Percentiles rank a stretch among this genome's conserved stretches.
phyloP scores from a whole-genome alignment of 108 stramenopile species.

The Craspedostauros australis region DNA sequence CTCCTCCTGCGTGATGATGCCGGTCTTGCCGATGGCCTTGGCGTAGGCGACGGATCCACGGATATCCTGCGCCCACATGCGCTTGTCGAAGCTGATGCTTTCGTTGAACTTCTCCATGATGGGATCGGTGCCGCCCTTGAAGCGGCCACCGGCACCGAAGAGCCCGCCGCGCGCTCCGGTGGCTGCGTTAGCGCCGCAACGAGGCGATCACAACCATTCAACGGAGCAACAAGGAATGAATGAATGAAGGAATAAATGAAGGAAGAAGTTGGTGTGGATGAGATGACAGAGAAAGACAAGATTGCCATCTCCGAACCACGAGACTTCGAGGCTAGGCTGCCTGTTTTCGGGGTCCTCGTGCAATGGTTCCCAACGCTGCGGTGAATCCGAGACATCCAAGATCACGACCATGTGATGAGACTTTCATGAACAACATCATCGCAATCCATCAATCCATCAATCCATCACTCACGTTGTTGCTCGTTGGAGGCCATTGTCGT shows the following conservation, averaged over 20 bases:
- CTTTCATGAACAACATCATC: no score
- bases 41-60: conserved; percentile 94
- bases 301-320: no score
- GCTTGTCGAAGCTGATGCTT: conserved; percentile 89
- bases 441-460: no score
- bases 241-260: not conserved
- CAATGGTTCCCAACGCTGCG: no score
- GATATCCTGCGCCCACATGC: conserved; percentile 96
- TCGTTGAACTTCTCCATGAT: conserved; percentile 99
- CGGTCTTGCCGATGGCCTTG: conserved; percentile 80
- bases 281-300: no score
- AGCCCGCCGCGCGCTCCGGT: conserved; percentile 84
- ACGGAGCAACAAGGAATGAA: not conserved
- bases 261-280: not conserved
- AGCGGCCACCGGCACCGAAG: conserved; percentile 93
- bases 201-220: conserved; percentile 1
- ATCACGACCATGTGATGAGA: no score
- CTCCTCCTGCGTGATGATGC: conserved; percentile 89
- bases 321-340: no score
- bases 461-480: no score
- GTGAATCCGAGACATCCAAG: no score
- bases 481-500: no score
- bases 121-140: conserved; percentile 96
- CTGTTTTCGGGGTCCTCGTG: no score
- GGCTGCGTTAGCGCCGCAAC: conserved; percentile 13